A percentile compares a stretch with the other conserved stretches of the same genome.
phyloP scores from a whole-genome alignment of 345 rosid species.

The Sapria himalayana region DNA sequence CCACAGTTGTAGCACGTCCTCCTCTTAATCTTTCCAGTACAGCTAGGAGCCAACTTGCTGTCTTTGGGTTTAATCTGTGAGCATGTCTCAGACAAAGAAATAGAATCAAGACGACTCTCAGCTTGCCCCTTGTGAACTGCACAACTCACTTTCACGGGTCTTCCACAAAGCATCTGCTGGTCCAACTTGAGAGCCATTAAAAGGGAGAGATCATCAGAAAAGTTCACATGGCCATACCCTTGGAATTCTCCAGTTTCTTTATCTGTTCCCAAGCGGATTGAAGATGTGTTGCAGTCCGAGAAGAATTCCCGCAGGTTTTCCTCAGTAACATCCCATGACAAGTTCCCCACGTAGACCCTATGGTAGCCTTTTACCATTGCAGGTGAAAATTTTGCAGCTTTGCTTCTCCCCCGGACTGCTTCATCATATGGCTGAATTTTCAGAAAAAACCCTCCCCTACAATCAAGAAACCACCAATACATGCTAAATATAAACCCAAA shows the following conservation, averaged over 20 bases:
- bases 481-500: neutral
- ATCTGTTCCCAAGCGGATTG: slow-evolving; percentile 54
- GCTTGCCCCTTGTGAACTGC: slow-evolving; percentile 40
- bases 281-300: slow-evolving; percentile 45
- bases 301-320: slow-evolving; percentile 48
- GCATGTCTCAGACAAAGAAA: neutral
- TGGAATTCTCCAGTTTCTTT: slow-evolving; percentile 71
- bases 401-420: slow-evolving; percentile 18
- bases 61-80: neutral
- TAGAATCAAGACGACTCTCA: slow-evolving; percentile 9
- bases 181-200: slow-evolving; percentile 64
- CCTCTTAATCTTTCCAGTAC: slow-evolving; percentile 47
- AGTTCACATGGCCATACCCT: slow-evolving; percentile 81
- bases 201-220: slow-evolving; percentile 37
- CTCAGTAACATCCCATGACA: slow-evolving; percentile 76
- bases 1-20: slow-evolving; percentile 66
- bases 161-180: slow-evolving; percentile 46
- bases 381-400: slow-evolving; percentile 32
- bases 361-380: slow-evolving; percentile 62
- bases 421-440: slow-evolving; percentile 67
- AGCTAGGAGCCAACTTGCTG: neutral
- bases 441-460: slow-evolving; percentile 78
- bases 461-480: slow-evolving; percentile 4
- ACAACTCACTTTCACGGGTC: slow-evolving; percentile 71
- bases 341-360: slow-evolving; percentile 65